Conservation (phyloP, 2,329 filamentous ascomycete genomes). For the Thyridium curvatum region DNA sequence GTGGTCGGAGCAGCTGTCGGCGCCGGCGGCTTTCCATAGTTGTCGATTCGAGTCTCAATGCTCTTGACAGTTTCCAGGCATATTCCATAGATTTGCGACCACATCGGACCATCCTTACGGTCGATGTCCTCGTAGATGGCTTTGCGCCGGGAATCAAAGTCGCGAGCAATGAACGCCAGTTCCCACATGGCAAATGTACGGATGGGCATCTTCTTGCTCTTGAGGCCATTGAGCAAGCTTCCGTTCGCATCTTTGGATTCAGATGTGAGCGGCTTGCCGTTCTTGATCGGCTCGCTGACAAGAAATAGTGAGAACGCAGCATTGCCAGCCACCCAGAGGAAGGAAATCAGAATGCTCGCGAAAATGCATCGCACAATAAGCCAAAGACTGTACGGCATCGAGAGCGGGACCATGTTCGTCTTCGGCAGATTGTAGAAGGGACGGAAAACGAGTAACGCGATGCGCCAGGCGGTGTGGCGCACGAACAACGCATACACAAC, state of each 20-base stretch:
- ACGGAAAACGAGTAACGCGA: constrained; percentile 63
- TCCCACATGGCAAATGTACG: constrained; percentile 85
- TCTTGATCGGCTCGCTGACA: constrained; percentile 75
- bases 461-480: constrained; percentile 59
- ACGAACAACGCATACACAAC: constrained; percentile 58
- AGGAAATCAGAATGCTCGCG: constrained; percentile 60
- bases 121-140: constrained; percentile 85
- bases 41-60: constrained; percentile 62
- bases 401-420: constrained; percentile 55
- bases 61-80: constrained; percentile 65
- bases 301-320: constrained; percentile 75
- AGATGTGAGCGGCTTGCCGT: constrained; percentile 72
- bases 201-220: constrained; percentile 72
- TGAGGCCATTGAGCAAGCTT: constrained; percentile 77
- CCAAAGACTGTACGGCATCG: constrained; percentile 48
- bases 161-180: constrained; percentile 69
- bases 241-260: constrained; percentile 90
- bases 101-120: constrained; percentile 70
- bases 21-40: constrained; percentile 42
- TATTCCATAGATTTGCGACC: constrained; percentile 68
- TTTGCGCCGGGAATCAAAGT: constrained; percentile 68
- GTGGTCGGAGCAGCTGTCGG: constrained; percentile 14
- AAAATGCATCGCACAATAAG: constrained; percentile 49
- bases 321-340: constrained; percentile 75
- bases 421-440: constrained; percentile 71